Evolutionary conservation across 345 rosid species (phyloP).

Genomic region (Noccaea bulbosa): DNA sequence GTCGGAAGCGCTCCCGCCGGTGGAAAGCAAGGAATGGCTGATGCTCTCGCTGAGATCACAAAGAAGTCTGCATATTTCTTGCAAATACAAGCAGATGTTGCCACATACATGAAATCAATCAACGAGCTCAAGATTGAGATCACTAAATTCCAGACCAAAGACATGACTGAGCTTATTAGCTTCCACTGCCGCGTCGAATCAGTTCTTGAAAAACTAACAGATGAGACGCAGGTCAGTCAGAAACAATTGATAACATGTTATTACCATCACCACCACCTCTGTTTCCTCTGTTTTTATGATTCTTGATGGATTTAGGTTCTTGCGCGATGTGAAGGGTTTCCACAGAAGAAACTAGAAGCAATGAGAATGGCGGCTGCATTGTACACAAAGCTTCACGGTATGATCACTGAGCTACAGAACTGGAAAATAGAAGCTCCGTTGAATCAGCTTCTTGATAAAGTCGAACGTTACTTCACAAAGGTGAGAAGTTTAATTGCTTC

Average conservation of each 20-base stretch:
- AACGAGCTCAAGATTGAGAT: slow-evolving; percentile 59
- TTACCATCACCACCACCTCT: slow-evolving; percentile 1
- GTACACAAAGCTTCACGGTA: slow-evolving; percentile 56
- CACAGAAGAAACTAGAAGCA: slow-evolving; percentile 85
- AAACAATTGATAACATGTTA: not conserved
- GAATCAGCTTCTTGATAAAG: slow-evolving; percentile 70
- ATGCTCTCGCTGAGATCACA: slow-evolving; percentile 94
- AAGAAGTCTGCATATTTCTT: slow-evolving; percentile 91
- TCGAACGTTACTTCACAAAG: slow-evolving; percentile 81
- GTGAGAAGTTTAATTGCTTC: slow-evolving; percentile 37
- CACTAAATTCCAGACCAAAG: slow-evolving; percentile 67
- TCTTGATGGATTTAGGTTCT: slow-evolving; percentile 60
- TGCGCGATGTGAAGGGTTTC: slow-evolving; percentile 86
- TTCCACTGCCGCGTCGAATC: slow-evolving; percentile 81
- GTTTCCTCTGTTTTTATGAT: slow-evolving; percentile 20
- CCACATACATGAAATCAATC: slow-evolving; percentile 61
- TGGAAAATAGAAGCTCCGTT: slow-evolving; percentile 74
- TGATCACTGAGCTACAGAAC: slow-evolving; percentile 60
- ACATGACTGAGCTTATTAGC: slow-evolving; percentile 72
- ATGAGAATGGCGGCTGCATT: slow-evolving; percentile 74
- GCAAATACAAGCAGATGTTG: slow-evolving; percentile 84
- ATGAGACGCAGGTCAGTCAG: slow-evolving; percentile 88
- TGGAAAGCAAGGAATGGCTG: slow-evolving; percentile 97
- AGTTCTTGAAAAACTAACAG: slow-evolving; percentile 78
- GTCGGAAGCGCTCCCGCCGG: slow-evolving; percentile 35